Evolutionary conservation across 768 basidiomycete species (phyloP), one percentile per base, ranked within the genome.

Genomic region (Termitomyces sp.): DNA sequence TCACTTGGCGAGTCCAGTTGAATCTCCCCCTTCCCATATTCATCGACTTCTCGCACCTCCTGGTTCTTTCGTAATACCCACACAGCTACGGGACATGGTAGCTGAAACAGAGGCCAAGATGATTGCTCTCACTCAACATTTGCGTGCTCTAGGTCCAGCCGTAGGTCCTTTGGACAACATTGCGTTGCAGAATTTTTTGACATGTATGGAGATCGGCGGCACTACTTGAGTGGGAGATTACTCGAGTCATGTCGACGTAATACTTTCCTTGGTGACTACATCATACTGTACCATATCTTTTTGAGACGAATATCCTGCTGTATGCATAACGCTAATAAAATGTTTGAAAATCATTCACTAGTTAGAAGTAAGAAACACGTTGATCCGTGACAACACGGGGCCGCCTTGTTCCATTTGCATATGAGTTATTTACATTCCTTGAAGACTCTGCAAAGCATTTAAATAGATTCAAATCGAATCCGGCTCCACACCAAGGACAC

Each of bases 161-260:
- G n/a, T 2, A 1, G 16, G 9, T 18, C 55, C 6, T 2, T 18
- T 50, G 13, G 16, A 49, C 6, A 5, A 52, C 4, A 13, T 44
- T 8, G 18, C 40, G 12, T 57, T 46, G 48, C 51, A 45, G 2
- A 28, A n/a, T 52, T 48, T 61, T 16, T 12, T 56, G 28, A 55
- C 28, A 40, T 64, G 60, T 39, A 64, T 61, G 60, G 63, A 64
- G 40, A n/a, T 57, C 57, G 12, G 57, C 63, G 18, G 52, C 63
- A 36, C 18, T 59, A 60, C 51, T 65, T 20, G 64, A 62, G 38
- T 44, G 42, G 4, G 51, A 59, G 33, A 48, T 64, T 16, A 16
- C 63, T 49, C 36, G 65, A n/a, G 16, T 63, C 1, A 38, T 22
- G 15, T 52, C 35, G 7, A 52, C 20, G 13, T 53, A 13, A 39